Conservation (phyloP, 1,284 basidiomycete genomes). For the Puccinia polysora region DNA sequence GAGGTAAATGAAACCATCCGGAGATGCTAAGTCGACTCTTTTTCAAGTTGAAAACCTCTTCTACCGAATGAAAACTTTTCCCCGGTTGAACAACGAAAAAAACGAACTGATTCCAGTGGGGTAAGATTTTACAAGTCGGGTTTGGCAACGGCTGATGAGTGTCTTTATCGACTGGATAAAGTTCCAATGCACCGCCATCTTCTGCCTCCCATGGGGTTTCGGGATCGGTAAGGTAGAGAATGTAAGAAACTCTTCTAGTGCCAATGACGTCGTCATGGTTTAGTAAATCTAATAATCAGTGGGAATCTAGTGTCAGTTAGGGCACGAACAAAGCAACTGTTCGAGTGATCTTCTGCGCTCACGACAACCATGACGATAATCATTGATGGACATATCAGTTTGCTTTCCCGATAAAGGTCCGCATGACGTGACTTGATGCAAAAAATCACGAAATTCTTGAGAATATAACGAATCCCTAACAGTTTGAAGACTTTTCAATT, state of each 20-base stretch:
- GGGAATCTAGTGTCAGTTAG: neutral
- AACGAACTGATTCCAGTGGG: conserved; percentile 93
- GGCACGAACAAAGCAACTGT: too few relatives aligned
- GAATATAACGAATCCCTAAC: conserved; percentile 93
- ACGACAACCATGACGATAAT: conserved; percentile 68
- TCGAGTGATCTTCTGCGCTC: neutral
- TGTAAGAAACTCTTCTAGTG: conserved; percentile 88
- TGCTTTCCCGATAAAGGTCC: conserved; percentile 83
- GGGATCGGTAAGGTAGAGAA: conserved; percentile 89
- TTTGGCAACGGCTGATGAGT: conserved; percentile 54
- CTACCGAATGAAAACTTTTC: conserved; percentile 90
- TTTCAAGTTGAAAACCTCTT: conserved; percentile 81
- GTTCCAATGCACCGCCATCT: conserved; percentile 85
- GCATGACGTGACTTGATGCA: conserved; percentile 84
- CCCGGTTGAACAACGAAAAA: conserved; percentile 79
- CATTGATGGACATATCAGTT: conserved; percentile 92
- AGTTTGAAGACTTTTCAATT: conserved; percentile 70
- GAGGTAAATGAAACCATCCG: conserved; percentile 64
- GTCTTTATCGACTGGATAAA: conserved; percentile 65
- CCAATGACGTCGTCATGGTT: conserved; percentile 99
- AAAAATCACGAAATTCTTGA: conserved; percentile 71
- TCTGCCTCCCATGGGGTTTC: conserved; percentile 50
- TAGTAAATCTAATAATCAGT: conserved; percentile 74
- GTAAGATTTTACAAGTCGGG: conserved; percentile 65
- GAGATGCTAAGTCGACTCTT: conserved; percentile 71